These are phyloP conservation scores for Lentinula edodes DNA, from an alignment of 768 basidiomycete species.

Conservation along the genomic window DNA sequence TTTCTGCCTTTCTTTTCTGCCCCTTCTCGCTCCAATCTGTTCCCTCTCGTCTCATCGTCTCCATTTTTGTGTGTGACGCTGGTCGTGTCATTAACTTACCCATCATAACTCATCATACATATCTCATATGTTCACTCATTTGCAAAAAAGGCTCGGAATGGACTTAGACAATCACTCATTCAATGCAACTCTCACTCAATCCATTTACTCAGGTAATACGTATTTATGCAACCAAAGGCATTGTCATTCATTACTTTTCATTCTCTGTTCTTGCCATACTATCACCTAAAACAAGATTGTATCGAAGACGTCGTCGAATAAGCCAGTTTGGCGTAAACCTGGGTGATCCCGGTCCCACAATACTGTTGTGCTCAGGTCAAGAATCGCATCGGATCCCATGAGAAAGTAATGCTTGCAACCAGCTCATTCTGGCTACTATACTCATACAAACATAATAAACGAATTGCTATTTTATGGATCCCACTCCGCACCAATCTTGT, in stretches of 20 bases:
- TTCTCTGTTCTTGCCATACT: too few relatives aligned
- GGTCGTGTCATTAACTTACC: slow-evolving; percentile 4
- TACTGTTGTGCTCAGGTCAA: too few relatives aligned
- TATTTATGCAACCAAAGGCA: neutral
- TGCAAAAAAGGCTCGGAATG: neutral
- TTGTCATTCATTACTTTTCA: neutral
- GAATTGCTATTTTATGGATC: neutral
- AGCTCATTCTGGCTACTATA: too few relatives aligned
- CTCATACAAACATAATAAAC: neutral
- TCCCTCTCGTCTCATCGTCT: neutral
- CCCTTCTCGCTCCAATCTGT: neutral
- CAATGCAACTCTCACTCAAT: neutral
- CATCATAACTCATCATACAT: neutral
- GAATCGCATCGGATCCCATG: too few relatives aligned
- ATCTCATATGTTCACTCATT: slow-evolving; percentile 5
- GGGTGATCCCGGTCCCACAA: too few relatives aligned
- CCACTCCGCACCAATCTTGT: slow-evolving; percentile 31
- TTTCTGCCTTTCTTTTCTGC: neutral
- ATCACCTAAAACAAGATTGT: too few relatives aligned
- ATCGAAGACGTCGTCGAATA: too few relatives aligned
- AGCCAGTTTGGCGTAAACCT: too few relatives aligned
- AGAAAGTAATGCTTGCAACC: too few relatives aligned
- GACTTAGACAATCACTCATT: neutral
- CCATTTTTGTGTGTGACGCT: slow-evolving; percentile 6
- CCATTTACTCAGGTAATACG: neutral